Evolutionary conservation across 768 basidiomycete genomes (phyloP), one percentile per base, ranked within the genome.

Genomic region (Mycena galopus): DNA sequence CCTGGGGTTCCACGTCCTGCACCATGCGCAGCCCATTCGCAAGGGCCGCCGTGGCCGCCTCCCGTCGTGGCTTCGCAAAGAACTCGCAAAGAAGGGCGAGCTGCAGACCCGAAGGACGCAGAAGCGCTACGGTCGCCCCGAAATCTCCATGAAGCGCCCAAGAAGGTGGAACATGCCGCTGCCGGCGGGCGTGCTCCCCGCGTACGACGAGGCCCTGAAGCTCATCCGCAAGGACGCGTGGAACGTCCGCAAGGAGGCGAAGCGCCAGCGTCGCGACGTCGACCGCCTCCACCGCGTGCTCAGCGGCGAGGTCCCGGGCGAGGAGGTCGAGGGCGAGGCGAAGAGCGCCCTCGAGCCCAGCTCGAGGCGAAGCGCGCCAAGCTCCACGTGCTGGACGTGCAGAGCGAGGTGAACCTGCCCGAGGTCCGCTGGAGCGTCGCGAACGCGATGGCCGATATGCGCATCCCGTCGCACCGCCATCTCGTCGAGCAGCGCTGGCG

Each of bases 401-500:
- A 96, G 82, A 92, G 93, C 68, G 87, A 92, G 79, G 84, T 94
- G 33, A 97, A 98, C 80, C 82, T 96, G n/a, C 97, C 96, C 0
- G 86, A 91, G 64, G 89, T 92, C 37, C 83, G 96, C 77, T 94
- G 94, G 93, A 88, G 86, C 73, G 93, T 94, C 72, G 84, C 86
- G 39, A 93, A 94, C 77, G 93, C 92, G n/a, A 88, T 92, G 87
- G 93, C 86, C 76, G 90, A 94, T 80, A 88, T 93, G 90, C 84
- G 82, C n/a, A 88, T 88, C 68, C 86, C 89, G 0, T 88, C 91
- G 0, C 92, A 95, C 78, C 88, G 96, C n/a, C 90, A 95, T 78
- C 84, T 99, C 33, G 82, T 92, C 5, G 95, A 97, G 81, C 89
- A 93, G 76, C 87, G 88, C 76, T 99, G 96, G 97, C 87, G 94